Evolutionary conservation across 1,284 basidiomycete genomes (phyloP).

Genomic region (Chalciporus sp.): DNA sequence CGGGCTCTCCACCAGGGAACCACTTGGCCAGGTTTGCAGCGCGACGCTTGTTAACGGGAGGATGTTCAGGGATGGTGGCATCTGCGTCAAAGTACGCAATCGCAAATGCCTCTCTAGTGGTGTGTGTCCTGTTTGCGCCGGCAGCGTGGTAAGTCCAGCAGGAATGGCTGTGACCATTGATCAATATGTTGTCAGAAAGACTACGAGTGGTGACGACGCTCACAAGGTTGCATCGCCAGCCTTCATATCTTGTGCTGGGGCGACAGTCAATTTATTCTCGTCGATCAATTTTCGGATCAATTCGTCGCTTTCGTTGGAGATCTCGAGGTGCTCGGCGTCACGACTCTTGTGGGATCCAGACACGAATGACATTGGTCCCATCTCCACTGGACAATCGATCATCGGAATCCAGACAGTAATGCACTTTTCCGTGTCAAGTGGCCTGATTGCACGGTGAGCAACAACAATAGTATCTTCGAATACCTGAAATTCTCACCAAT

Average conservation of each 20-base stretch:
- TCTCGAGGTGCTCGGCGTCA: neutral
- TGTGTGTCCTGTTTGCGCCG: neutral
- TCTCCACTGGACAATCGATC: conserved; percentile 6
- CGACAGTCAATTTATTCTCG: neutral
- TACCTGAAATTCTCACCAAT: neutral
- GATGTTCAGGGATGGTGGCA: conserved; percentile 6
- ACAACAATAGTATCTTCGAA: neutral
- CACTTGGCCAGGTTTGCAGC: conserved; percentile 7
- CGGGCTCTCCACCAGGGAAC: conserved; percentile 6
- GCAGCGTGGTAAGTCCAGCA: neutral
- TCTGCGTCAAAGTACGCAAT: conserved; percentile 1
- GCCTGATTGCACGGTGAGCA: neutral
- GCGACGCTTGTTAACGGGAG: conserved; percentile 4
- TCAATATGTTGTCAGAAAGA: neutral
- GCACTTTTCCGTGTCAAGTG: neutral
- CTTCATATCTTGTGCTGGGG: neutral
- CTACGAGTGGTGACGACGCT: neutral
- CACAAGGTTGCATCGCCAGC: neutral
- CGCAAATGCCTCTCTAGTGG: neutral
- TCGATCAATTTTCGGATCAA: neutral
- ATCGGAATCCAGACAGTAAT: conserved; percentile 6
- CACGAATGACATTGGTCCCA: conserved; percentile 9
- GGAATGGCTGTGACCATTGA: neutral
- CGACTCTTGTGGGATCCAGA: conserved; percentile 1
- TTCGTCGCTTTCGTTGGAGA: neutral